These are phyloP conservation scores for Monosporascus sp. DNA, from an alignment of 2,329 filamentous ascomycete genomes.

Conservation along the genomic window DNA sequence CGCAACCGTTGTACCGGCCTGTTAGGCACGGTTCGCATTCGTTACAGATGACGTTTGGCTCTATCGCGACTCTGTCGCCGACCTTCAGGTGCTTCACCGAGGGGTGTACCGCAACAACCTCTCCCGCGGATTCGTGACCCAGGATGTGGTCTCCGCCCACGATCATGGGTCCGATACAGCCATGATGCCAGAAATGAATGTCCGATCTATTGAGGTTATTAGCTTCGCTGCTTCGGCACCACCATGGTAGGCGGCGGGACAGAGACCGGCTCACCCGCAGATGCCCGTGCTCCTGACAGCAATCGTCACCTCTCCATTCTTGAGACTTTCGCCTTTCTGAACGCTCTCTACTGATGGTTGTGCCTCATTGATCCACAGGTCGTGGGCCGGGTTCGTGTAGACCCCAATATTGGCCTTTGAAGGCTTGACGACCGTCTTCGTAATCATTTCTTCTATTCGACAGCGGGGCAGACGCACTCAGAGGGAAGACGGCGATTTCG, in stretches of 20 bases:
- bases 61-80: conserved; percentile 88
- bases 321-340: conserved; percentile 60
- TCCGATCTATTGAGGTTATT: conserved; percentile 59
- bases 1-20: conserved; percentile 93
- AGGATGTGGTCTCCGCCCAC: conserved; percentile 85
- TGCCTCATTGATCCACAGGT: conserved; percentile 81
- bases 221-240: conserved; percentile 1
- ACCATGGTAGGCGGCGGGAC: too few species aligned
- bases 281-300: conserved; percentile 93
- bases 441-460: not conserved
- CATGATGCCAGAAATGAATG: conserved; percentile 95
- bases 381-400: conserved; percentile 89
- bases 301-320: conserved; percentile 79
- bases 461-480: too few species aligned
- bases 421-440: conserved; percentile 36
- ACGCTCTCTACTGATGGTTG: conserved; percentile 72
- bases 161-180: conserved; percentile 94
- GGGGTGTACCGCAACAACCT: conserved; percentile 74
- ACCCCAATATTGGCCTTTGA: conserved; percentile 89
- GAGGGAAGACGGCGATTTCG: too few species aligned
- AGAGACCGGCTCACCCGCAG: conserved; percentile 62
- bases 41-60: conserved; percentile 90
- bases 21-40: conserved; percentile 87
- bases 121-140: conserved; percentile 88
- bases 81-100: conserved; percentile 73